These are phyloP conservation scores for Larix kaempferi DNA, from an alignment of 75 land plant genomes.

Conservation along the genomic window DNA sequence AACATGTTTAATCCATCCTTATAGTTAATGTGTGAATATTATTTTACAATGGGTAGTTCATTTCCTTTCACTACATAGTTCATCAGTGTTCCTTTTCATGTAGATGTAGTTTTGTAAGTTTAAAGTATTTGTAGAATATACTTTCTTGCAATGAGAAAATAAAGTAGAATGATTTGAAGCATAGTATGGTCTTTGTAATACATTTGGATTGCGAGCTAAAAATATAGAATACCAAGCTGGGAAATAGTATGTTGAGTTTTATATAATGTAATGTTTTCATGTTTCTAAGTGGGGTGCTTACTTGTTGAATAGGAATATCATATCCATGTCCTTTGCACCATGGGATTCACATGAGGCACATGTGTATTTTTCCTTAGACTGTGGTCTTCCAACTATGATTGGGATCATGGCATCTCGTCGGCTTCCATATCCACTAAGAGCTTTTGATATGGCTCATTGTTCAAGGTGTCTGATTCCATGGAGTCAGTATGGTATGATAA, in stretches of 20 bases:
- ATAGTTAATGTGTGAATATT: no score
- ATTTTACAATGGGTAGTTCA: no score
- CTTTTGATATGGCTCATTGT: conserved; percentile 88
- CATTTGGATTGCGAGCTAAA: not conserved
- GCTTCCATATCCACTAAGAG: conserved; percentile 71
- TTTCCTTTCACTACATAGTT: no score
- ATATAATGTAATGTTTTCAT: not conserved
- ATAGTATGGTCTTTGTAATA: no score
- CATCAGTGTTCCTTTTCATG: no score
- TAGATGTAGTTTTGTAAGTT: no score
- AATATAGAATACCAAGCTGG: not conserved
- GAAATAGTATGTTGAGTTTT: not conserved
- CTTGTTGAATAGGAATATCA: conserved; percentile 42
- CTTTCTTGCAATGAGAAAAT: no score
- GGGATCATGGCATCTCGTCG: conserved; percentile 56
- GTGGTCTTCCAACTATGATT: conserved; percentile 88
- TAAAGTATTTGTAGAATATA: no score
- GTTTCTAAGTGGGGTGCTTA: no score
- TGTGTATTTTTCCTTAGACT: conserved; percentile 82
- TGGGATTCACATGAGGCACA: conserved; percentile 79
- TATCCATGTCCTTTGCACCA: conserved; percentile 94
- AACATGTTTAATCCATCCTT: no score
- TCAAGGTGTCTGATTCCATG: conserved; percentile 80
- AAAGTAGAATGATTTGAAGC: no score
- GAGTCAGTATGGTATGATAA: conserved; percentile 10